These are phyloP conservation scores for Hypomyces perniciosus DNA, from an alignment of 2,329 filamentous ascomycete genomes.

Conservation along the genomic window DNA sequence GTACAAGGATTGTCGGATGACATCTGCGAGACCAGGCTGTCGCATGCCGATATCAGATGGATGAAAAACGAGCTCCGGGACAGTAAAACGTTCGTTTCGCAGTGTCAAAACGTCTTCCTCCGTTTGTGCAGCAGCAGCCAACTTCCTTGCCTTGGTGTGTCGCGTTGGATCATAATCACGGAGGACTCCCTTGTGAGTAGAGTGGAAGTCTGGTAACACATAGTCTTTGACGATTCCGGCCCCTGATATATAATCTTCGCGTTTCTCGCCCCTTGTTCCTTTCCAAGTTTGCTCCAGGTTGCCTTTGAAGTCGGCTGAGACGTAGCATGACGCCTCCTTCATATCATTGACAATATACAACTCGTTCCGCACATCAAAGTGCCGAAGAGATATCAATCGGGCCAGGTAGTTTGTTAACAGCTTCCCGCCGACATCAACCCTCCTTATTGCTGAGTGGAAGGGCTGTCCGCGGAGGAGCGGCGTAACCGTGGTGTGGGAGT, in stretches of 20 bases:
- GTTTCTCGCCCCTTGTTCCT: conserved; percentile 56
- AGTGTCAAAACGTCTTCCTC: conserved; percentile 78
- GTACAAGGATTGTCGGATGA: conserved; percentile 73
- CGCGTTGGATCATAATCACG: conserved; percentile 69
- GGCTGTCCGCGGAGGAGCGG: conserved; percentile 77
- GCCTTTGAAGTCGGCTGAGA: conserved; percentile 66
- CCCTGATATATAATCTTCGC: conserved; percentile 43
- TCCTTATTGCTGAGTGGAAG: conserved; percentile 72
- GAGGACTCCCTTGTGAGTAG: conserved; percentile 57
- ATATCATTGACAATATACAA: conserved; percentile 91
- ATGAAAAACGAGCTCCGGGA: conserved; percentile 85
- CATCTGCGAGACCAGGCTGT: conserved; percentile 74
- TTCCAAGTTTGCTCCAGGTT: conserved; percentile 86
- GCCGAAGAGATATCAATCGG: conserved; percentile 79
- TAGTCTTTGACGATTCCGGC: conserved; percentile 78
- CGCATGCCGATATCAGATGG: conserved; percentile 80
- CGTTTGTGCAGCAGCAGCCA: conserved; percentile 35
- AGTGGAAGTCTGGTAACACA: conserved; percentile 75
- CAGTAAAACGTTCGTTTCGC: conserved; percentile 84
- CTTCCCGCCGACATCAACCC: conserved; percentile 88
- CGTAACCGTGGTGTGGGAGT: conserved; percentile 87
- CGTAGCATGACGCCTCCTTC: conserved; percentile 84
- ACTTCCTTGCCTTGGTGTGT: conserved; percentile 46
- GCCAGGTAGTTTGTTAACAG: conserved; percentile 90
- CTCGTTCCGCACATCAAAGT: conserved; percentile 95